Base-by-base conservation (phyloP, 2,329 filamentous ascomycete species). In the Diplodia mutila region DNA sequence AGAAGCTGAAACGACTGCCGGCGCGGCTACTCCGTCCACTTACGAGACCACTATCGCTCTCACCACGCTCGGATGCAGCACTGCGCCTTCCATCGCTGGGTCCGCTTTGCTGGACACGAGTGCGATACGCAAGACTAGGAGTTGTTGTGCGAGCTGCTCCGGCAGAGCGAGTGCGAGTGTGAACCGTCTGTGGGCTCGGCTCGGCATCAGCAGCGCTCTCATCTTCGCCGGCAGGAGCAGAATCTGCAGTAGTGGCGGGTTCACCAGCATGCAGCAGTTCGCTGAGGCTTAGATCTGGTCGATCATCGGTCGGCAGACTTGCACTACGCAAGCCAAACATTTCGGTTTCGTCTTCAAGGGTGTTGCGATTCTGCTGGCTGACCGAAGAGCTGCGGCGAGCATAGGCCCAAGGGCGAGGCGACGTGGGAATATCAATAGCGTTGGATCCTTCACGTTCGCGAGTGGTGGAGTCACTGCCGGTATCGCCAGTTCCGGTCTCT, bases 371-470 rank as follows among this genome's bases (percentile, higher is more conserved):
- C 72, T 89, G 87, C 70, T 90, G 88, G 3, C 87, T 89, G 7
- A 88, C 89, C 2, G 90, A 92, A 76, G 88, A 91, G 1, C 90
- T 88, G n/a, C 90, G 83, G 65, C 90, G 82, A 11, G 70, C 68
- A 34, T 81, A 80, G 71, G 84, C 82, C 61, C 78, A 81, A 6
- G 75, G 74, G 14, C 90, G 85, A 3, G 91, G 91, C 0, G 90
- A 92, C 1, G 89, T 82, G 0, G 90, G 90, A 51, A 93, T 93
- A 70, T 91, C 89, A 66, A 92, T 92, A 1, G 90, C 90, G 23
- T 84, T 88, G 0, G 87, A 87, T 23, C 69, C 71, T 53, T 77
- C 74, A 37, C 72, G 74, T 65, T 77, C 75, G 6, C 64, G 67
- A 23, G 67, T 37, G 1, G 74, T 70, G 18, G 75, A 71, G 27